Conservation (phyloP, 768 basidiomycete species). For the Leccinum ochraceum region DNA sequence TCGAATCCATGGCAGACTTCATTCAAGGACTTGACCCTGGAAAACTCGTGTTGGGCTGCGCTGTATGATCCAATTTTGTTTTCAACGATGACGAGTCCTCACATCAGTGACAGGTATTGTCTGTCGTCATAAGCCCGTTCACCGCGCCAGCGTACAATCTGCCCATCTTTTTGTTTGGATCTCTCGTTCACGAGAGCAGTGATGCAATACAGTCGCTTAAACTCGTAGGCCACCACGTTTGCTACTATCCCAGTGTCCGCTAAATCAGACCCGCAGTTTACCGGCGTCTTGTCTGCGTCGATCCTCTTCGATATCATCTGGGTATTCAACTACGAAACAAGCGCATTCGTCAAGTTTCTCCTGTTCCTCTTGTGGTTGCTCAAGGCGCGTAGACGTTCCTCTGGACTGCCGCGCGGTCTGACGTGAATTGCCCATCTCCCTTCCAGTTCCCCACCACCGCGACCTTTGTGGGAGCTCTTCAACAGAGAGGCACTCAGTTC, state of each 20-base stretch:
- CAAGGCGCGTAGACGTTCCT: slow-evolving; percentile 44
- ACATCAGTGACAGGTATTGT: slow-evolving; percentile 48
- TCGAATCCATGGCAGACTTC: slow-evolving; percentile 56
- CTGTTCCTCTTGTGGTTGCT: slow-evolving; percentile 55
- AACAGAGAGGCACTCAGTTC: slow-evolving; percentile 59
- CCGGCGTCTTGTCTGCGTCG: slow-evolving; percentile 61
- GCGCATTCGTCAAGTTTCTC: slow-evolving; percentile 55
- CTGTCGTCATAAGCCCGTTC: slow-evolving; percentile 59
- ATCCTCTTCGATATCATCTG: slow-evolving; percentile 70
- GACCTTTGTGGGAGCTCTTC: slow-evolving; percentile 50
- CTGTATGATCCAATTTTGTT: slow-evolving; percentile 42
- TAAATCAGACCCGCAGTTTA: slow-evolving; percentile 48
- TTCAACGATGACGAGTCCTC: neutral
- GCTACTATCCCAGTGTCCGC: neutral
- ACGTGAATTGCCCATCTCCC: neutral
- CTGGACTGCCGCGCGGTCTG: neutral
- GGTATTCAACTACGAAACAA: slow-evolving; percentile 58
- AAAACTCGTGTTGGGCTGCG: slow-evolving; percentile 63
- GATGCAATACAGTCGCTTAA: slow-evolving; percentile 68
- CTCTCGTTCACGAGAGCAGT: slow-evolving; percentile 66
- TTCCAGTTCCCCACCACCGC: slow-evolving; percentile 60
- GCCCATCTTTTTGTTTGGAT: slow-evolving; percentile 80
- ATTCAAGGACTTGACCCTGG: slow-evolving; percentile 70
- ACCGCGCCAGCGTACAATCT: slow-evolving; percentile 71
- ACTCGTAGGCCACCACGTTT: slow-evolving; percentile 41